A percentile compares a stretch with the other conserved stretches of the same genome.
These are phyloP conservation scores for Umbelopsis ramanniana DNA, from an alignment of 192 early-diverging fungal species.

Conservation along the genomic window DNA sequence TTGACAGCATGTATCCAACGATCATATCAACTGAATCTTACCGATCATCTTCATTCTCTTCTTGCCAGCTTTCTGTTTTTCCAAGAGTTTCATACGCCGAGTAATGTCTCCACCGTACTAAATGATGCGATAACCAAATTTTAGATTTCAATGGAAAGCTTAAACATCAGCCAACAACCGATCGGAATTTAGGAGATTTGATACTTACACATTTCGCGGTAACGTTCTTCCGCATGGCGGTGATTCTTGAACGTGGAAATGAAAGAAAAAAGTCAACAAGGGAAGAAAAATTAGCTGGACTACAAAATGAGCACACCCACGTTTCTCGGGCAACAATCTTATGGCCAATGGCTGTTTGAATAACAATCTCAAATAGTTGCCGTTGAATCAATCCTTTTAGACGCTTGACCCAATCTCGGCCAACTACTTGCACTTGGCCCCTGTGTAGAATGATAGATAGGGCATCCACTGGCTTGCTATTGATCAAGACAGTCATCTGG, in stretches of 20 bases:
- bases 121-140: not conserved
- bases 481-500: constrained; percentile 85
- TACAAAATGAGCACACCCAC: constrained; percentile 35
- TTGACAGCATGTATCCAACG: not conserved
- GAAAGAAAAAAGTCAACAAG: too few relatives aligned
- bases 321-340: constrained; percentile 88
- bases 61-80: constrained; percentile 96
- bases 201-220: constrained; percentile 86
- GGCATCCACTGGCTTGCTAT: constrained; percentile 91
- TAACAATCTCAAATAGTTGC: constrained; percentile 93
- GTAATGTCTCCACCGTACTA: constrained; percentile 96
- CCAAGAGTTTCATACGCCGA: constrained; percentile 96
- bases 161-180: not conserved
- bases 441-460: constrained; percentile 88
- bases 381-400: constrained; percentile 82
- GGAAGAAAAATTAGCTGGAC: too few relatives aligned
- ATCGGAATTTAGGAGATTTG: not conserved
- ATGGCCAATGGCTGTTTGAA: constrained; percentile 86
- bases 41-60: constrained; percentile 87
- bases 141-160: not conserved
- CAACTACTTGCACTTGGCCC: constrained; percentile 66
- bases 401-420: constrained; percentile 81
- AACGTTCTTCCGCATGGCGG: constrained; percentile 91
- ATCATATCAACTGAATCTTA: not conserved
- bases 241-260: constrained; percentile 49